Percentiles rank a stretch among this genome's conserved stretches.
Evolutionary conservation across 257 asterid genomes (phyloP).

Genomic region (Solanum rostratum): DNA sequence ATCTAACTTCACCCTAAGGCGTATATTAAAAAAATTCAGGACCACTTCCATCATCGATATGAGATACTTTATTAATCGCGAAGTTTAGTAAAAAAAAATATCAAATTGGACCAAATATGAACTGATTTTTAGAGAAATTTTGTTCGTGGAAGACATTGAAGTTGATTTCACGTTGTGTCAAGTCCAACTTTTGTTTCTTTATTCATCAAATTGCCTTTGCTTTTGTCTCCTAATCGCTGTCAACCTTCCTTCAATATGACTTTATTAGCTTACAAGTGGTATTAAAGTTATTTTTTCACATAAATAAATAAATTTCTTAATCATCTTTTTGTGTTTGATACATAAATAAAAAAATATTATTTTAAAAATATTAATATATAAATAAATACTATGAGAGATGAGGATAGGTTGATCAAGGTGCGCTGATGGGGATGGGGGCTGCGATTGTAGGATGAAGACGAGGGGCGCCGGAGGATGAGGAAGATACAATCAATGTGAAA

Average conservation of each 20-base stretch:
- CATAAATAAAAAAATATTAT: neutral
- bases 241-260: neutral
- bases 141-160: neutral
- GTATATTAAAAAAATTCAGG: neutral
- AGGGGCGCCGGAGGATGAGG: fast-evolving
- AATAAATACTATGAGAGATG: neutral
- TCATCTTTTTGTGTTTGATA: neutral
- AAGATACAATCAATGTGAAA: neutral
- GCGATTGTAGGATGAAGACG: neutral
- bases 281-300: neutral
- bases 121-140: neutral
- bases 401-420: neutral
- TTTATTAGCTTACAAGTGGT: neutral
- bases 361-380: neutral
- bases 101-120: neutral
- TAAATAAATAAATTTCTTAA: neutral
- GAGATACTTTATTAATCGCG: neutral
- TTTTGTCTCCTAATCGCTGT: neutral
- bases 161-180: neutral
- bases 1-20: neutral
- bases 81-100: neutral
- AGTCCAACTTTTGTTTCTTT: neutral
- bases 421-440: no score
- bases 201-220: neutral
- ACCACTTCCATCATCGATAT: neutral